Evolutionary conservation across 2,329 filamentous ascomycete species (phyloP).

Genomic region (Colletotrichum zoysiae): DNA sequence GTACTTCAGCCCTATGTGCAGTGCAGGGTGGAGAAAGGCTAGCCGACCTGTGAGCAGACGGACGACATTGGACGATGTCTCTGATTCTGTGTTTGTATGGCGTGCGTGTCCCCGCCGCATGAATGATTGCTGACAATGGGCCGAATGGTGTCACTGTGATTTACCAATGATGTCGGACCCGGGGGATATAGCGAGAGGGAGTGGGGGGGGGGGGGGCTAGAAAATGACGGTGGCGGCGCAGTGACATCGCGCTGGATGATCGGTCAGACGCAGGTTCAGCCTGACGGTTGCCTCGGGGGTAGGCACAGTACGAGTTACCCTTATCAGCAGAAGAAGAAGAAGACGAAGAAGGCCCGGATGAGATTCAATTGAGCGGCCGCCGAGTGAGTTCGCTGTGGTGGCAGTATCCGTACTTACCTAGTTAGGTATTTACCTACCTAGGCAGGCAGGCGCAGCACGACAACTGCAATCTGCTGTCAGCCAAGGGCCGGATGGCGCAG

Average conservation of each 20-base stretch:
- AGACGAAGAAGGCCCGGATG: constrained; percentile 7
- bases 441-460: constrained; percentile 35
- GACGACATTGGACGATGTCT: constrained; percentile 14
- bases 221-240: constrained; percentile 18
- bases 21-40: background rate
- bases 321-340: background rate
- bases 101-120: constrained; percentile 7
- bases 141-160: background rate
- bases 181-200: background rate
- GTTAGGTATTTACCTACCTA: no score
- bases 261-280: constrained; percentile 8
- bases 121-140: constrained; percentile 27
- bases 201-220: background rate
- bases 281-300: constrained; percentile 17
- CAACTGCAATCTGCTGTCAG: background rate
- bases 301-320: background rate
- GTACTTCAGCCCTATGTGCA: constrained; percentile 34
- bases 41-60: background rate
- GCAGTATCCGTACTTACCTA: no score
- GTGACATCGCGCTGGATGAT: constrained; percentile 5
- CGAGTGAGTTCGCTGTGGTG: constrained; percentile 5
- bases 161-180: constrained; percentile 14
- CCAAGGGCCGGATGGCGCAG: constrained; percentile 8
- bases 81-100: background rate
- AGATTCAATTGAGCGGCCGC: constrained; percentile 1